phyloP scores from a whole-genome alignment of 2,329 filamentous ascomycete species.

The Nakataea oryzae region DNA sequence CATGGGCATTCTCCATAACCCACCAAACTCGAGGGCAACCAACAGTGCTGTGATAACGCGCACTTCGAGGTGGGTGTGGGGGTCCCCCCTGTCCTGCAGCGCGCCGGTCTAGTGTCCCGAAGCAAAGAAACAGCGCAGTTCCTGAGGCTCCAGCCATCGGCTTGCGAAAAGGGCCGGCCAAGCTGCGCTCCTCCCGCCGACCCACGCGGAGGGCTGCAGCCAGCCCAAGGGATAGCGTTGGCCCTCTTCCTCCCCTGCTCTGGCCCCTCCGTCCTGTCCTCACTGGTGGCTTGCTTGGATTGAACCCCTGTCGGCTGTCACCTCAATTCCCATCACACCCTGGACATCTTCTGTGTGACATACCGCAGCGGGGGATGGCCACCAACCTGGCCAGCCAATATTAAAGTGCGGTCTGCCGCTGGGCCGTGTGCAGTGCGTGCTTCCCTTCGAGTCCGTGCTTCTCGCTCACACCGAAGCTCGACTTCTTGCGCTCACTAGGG shows the following conservation, averaged over 20 bases:
- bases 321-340: background rate
- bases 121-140: background rate
- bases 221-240: background rate
- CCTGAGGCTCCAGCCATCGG: background rate
- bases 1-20: background rate
- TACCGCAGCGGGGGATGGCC: constrained; percentile 27
- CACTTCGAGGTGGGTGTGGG: background rate
- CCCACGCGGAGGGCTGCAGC: background rate
- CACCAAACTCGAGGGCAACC: background rate
- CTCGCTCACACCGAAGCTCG: background rate
- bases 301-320: background rate
- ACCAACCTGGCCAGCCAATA: constrained; percentile 38
- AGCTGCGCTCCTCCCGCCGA: background rate
- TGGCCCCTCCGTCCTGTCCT: background rate
- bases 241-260: background rate
- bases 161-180: background rate
- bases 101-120: background rate
- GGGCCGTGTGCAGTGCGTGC: constrained; percentile 14
- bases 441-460: background rate
- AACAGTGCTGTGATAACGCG: background rate
- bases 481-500: background rate
- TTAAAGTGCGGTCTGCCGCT: constrained; percentile 37
- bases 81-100: background rate
- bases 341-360: constrained; percentile 10
- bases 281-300: background rate